Evolutionary conservation across 805 yeast species (phyloP).

Genomic region (Candida alai): DNA sequence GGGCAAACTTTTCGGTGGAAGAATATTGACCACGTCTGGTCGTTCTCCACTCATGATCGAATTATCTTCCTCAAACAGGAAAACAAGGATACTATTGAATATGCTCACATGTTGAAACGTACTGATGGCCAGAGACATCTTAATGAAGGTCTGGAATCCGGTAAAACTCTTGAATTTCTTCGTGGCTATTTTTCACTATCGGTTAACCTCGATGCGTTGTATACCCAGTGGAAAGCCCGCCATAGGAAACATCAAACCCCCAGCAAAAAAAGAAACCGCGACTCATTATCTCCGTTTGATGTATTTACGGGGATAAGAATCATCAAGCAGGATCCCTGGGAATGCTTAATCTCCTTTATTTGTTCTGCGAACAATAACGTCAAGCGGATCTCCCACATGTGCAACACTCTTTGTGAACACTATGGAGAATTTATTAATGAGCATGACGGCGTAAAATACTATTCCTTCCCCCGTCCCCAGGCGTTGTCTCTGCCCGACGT

Average conservation of each 20-base stretch:
- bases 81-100: constrained; percentile 47
- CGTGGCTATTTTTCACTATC: constrained; percentile 68
- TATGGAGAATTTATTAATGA: constrained; percentile 53
- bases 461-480: constrained; percentile 71
- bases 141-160: too few species aligned
- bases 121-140: neutral
- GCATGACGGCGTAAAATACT: constrained; percentile 53
- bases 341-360: constrained; percentile 81
- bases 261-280: too few species aligned
- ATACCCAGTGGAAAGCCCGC: constrained; percentile 54
- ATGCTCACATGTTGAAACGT: constrained; percentile 34
- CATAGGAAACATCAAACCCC: constrained; percentile 47
- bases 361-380: constrained; percentile 97
- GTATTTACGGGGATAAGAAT: constrained; percentile 72
- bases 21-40: constrained; percentile 58
- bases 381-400: constrained; percentile 89
- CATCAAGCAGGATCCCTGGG: constrained; percentile 96
- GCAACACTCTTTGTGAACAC: constrained; percentile 66
- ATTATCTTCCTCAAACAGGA: constrained; percentile 67
- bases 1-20: constrained; percentile 89
- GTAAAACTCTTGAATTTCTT: constrained; percentile 44
- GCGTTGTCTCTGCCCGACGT: constrained; percentile 38
- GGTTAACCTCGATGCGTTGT: constrained; percentile 50
- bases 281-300: constrained; percentile 27
- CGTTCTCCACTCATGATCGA: constrained; percentile 55